Base-by-base conservation (phyloP, 2,329 filamentous ascomycete genomes). In the Magnaporthiopsis incrustans region DNA sequence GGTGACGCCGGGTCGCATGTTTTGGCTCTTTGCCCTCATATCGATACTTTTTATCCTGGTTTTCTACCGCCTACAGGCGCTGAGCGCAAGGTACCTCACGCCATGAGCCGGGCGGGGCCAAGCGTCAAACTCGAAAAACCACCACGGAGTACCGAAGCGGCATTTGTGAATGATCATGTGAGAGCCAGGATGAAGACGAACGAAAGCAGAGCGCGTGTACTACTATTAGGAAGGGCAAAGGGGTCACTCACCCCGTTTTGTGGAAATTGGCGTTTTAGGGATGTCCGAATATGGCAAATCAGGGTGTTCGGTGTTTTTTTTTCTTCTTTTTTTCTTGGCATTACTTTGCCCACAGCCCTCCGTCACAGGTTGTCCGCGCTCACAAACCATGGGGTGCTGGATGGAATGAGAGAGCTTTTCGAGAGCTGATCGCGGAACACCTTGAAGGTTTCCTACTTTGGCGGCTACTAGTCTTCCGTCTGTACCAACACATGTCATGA, bases 71-170 rank as follows among this genome's bases (percentile, higher is more conserved):
- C 12, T 63, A n/a, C 32, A 57, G 33, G n/a, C 53, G 44, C 33
- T 63, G 25, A 58, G 44, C 44, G 44, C 44, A 53, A 35, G 32
- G 58, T 60, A 60, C 58, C 58, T 60, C 58, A 60, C 22, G 58
- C 27, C 58, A 25, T 60, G 58, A 60, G 26, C 30, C 30, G 30
- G 30, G 4, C 15, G 44, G 22, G 22, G n/a, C n/a, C 6, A 27
- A 58, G 57, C 25, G 30, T 15, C n/a, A 30, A 58, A 11, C 7
- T 30, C 12, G 26, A 14, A 22, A 30, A 22, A 62, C 60, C 22
- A 53, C 44, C 14, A 53, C 2, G 7, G 22, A 53, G 14, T 18
- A 53, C 22, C 8, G 44, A 53, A 53, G 44, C 44, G 44, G 44
- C 7, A 22, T 53, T n/a, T n/a, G 44, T 18, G 18, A 50, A 22